These are phyloP conservation scores for Cochlearia excelsa DNA, from an alignment of 345 rosid genomes.

Conservation along the genomic window DNA sequence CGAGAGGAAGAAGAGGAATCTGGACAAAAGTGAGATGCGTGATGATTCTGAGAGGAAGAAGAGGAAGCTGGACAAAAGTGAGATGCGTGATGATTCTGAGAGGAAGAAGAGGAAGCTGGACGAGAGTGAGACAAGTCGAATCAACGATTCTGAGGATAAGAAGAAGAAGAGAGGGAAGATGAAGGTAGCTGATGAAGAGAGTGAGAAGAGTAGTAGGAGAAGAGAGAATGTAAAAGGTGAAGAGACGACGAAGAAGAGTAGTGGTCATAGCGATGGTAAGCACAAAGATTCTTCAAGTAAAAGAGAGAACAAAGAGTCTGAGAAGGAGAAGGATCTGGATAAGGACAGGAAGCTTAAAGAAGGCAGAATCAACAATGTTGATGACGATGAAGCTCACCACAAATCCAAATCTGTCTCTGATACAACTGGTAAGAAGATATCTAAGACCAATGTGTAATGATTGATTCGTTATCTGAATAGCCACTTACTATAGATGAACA, in stretches of 20 bases:
- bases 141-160: no score
- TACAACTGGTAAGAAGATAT: slow-evolving; percentile 67
- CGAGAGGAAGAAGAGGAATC: no score
- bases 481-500: no score
- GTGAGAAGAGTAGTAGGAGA: slow-evolving; percentile 69
- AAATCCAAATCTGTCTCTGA: slow-evolving; percentile 46
- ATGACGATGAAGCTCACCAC: slow-evolving; percentile 47
- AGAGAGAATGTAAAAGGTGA: slow-evolving; percentile 56
- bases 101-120: no score
- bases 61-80: no score
- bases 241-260: slow-evolving; percentile 49
- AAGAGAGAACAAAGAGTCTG: slow-evolving; percentile 55
- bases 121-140: no score
- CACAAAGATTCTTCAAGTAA: slow-evolving; percentile 62
- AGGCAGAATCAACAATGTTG: slow-evolving; percentile 49
- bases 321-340: slow-evolving; percentile 41
- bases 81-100: no score
- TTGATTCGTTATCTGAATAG: no score
- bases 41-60: no score
- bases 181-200: slow-evolving; percentile 47
- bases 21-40: no score
- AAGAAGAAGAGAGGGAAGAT: slow-evolving; percentile 50
- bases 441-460: background rate
- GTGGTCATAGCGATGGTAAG: slow-evolving; percentile 38
- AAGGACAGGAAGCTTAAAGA: slow-evolving; percentile 56